Evolutionary conservation across 257 asterid genomes (phyloP), one percentile per base, ranked within the genome.

Genomic region (Cynanchum wilfordii): DNA sequence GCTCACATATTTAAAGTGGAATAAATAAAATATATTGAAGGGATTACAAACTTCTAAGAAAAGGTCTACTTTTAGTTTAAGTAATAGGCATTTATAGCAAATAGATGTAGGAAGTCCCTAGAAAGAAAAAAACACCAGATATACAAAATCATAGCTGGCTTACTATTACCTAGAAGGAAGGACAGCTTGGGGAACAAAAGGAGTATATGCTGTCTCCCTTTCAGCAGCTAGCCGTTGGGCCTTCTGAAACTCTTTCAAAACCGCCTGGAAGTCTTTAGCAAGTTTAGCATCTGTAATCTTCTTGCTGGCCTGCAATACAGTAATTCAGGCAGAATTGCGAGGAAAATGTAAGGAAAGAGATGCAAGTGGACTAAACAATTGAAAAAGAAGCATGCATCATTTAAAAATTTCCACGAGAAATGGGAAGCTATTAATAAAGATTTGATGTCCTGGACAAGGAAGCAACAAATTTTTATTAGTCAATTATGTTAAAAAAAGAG

Each of bases 181-280:
- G 72, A 69, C 80, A 12, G 88, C 66, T 77, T 89, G 87, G 16
- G 83, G 84, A 80, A 80, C 81, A 81, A 81, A 83, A 78, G 96
- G 96, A 75, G 88, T 73, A 83, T 88, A 90, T 22, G 94, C 89
- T 10, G 98, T 91, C 82, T 83, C 87, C 75, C 81, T 72, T 72
- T 83, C 84, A 40, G 87, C 82, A 17, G 87, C 79, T 63, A 83
- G 82, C 44, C 87, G 78, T 30, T 83, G 87, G 68, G 86, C 82
- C 83, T 82, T 82, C 65, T 93, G 98, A 81, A 89, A 93, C 87
- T 90, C 98, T 79, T 93, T 90, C 69, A 93, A 80, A 45, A 93
- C 91, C 33, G 95, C 90, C 89, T 93, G 91, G 84, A 93, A 90
- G 78, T 93, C 98, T 81, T 87, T 93, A 56, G 98, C 98, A 81